Base-by-base conservation (phyloP, 495 filamentous ascomycete species). In the Immersiella caudata region DNA sequence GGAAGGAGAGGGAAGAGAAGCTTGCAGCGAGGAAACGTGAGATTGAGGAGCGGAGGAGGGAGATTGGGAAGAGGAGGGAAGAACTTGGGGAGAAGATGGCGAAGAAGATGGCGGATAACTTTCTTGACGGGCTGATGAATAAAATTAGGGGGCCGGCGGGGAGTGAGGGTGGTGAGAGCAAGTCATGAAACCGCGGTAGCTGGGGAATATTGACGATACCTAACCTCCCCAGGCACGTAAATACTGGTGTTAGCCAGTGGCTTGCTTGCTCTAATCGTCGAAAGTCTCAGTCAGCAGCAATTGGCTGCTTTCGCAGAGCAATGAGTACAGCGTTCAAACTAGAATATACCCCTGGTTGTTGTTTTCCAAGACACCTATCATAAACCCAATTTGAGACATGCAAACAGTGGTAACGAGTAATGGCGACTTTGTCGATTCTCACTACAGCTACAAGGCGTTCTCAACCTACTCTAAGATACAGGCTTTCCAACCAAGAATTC, bases 61-160 rank as follows among this genome's bases (percentile, higher is more conserved):
- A 82, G 75, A 83, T 86, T 60, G 81, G 81, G 75, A 79, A 79
- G 71, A 73, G 86, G 68, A 85, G 81, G 74, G 76, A 61, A 69
- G 80, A 82, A 74, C 83, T 86, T 59, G 81, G 82, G 75, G 79
- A 80, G 71, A 74, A 85, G 68, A 84, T 91, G 65, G 83, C 81
- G 14, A 85, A 87, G 79, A 86, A 88, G 81, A 79, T 89, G 79
- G 87, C 93, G 24, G 92, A 94, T 66, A 83, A 75, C 67, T 94
- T 96, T 78, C 76, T 95, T 71, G 84, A 86, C 18, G 86, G 83
- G 54, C 68, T 90, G 58, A 81, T 78, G 24, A 73, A 73, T 57
- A 76, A 80, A 69, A 64, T 77, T 9, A 14, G 18, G 9, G 58
- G 6, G 16, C 24, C 2, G 6, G 52, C 6, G 1, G 29, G 51